Conservation (phyloP, 495 filamentous ascomycete genomes). For the Durotheca rogersii region DNA sequence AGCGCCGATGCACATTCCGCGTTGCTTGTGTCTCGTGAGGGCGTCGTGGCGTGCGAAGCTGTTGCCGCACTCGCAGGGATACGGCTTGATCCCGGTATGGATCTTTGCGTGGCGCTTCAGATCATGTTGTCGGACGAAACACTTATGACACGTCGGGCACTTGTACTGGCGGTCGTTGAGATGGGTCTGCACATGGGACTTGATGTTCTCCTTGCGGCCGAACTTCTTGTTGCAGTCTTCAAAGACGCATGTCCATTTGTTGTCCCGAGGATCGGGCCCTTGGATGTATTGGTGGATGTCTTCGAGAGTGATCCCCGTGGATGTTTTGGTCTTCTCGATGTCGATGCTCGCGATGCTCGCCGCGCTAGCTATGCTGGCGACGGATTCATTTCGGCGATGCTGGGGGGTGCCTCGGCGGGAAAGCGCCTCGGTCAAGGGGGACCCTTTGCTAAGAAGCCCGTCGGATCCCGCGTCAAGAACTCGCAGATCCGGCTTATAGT, state of each 20-base stretch:
- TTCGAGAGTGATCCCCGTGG: constrained; percentile 80
- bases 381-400: constrained; percentile 51
- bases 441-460: constrained; percentile 16
- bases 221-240: constrained; percentile 81
- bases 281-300: constrained; percentile 84
- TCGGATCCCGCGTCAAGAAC: constrained; percentile 17
- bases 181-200: constrained; percentile 95
- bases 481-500: constrained; percentile 39
- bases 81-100: constrained; percentile 89
- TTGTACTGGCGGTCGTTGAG: constrained; percentile 91
- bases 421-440: constrained; percentile 13
- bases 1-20: constrained; percentile 91
- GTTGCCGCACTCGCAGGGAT: constrained; percentile 85
- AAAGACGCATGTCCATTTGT: constrained; percentile 85
- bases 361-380: constrained; percentile 50
- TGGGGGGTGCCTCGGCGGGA: constrained; percentile 38
- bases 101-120: constrained; percentile 96
- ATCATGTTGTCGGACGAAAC: constrained; percentile 95
- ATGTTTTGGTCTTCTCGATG: constrained; percentile 55
- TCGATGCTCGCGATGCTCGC: constrained; percentile 59
- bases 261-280: constrained; percentile 69
- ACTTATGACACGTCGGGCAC: constrained; percentile 85
- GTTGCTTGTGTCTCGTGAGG: constrained; percentile 87
- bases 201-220: constrained; percentile 94
- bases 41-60: constrained; percentile 93